Conservation (phyloP, 1,139 yeast genomes). For the Insectozyma bohioensis region DNA sequence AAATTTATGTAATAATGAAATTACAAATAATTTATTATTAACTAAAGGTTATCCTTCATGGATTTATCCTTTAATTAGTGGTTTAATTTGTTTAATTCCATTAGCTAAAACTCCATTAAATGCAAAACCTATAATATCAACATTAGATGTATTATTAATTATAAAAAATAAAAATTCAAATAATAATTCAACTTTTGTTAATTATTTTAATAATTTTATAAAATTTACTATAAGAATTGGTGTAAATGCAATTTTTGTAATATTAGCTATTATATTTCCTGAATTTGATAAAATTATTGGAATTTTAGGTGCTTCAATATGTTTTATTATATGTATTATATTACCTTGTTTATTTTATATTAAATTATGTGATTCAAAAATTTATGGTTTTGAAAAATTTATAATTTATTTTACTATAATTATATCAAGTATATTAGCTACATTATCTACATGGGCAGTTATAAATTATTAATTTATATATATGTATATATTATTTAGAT, state of each 20-base stretch:
- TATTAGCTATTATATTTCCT: constrained; percentile 53
- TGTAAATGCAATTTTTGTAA: constrained; percentile 52
- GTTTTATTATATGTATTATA: constrained; percentile 55
- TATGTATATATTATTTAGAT: constrained; percentile 1
- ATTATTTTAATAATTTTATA: constrained; percentile 14
- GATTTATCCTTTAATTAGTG: constrained; percentile 63
- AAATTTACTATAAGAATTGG: constrained; percentile 36
- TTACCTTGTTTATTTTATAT: constrained; percentile 57
- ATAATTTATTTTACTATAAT: constrained; percentile 23
- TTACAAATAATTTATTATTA: constrained; percentile 71
- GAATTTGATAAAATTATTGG: constrained; percentile 60
- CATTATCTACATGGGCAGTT: constrained; percentile 44
- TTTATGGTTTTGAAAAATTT: constrained; percentile 23
- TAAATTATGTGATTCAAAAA: constrained; percentile 31
- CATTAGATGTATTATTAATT: constrained; percentile 41
- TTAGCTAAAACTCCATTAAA: constrained; percentile 85
- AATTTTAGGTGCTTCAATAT: constrained; percentile 55
- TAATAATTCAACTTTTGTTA: constrained; percentile 11
- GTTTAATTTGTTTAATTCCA: constrained; percentile 77
- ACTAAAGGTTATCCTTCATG: constrained; percentile 74
- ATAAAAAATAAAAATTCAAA: constrained; percentile 16
- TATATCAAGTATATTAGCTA: constrained; percentile 28
- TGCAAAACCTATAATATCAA: constrained; percentile 82
- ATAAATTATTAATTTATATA: constrained; percentile 19
- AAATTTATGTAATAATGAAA: constrained; percentile 67